Base-by-base conservation (phyloP, 768 basidiomycete species). In the Tricholoma matsutake region DNA sequence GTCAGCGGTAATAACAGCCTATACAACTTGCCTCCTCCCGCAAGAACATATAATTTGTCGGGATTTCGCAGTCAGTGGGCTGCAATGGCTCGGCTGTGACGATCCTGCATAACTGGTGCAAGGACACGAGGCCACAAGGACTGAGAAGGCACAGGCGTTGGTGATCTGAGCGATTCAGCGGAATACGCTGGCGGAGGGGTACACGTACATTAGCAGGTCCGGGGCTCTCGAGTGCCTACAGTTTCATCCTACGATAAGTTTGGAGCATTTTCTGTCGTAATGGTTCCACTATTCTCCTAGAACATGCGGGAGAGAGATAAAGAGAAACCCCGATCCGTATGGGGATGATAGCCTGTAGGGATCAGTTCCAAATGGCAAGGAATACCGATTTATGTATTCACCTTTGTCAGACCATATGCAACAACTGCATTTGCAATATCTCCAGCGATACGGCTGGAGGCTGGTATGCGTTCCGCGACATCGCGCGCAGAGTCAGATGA, bases 381-480 rank as follows among this genome's bases (percentile, higher is more conserved):
- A 39, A n/a, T 16, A 18, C 22, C 37, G 37, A 61, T 76, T 53
- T 2, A n/a, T 18, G 35, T 2, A 56, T 69, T 58, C 66, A 89
- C 93, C 82, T 94, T 94, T 54, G 88, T 89, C 16, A 84, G 76
- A 1, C 84, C 86, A 70, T 95, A 96, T 2, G 93, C 94, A 52
- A 92, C 77, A 8, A 93, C 83, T 2, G 86, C 91, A 69, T 94
- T 94, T 4, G 91, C 88, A 6, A 93, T 83, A 68, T 93, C 90
- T 14, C 88, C 87, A 9, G 87, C 89, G 35, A 92, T 71, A 59
- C 75, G 75, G 11, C 74, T 75, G 14, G 81, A 68, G 6, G 67
- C 64, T n/a, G 66, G 57, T 11, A 72, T 64, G 43, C 68, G 62
- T 45, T 72, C 67, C 41, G 64, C 60, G 31, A 65, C 62, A 58